Evolutionary conservation across 345 rosid genomes (phyloP).

Genomic region (Eucalyptus viminalis): DNA sequence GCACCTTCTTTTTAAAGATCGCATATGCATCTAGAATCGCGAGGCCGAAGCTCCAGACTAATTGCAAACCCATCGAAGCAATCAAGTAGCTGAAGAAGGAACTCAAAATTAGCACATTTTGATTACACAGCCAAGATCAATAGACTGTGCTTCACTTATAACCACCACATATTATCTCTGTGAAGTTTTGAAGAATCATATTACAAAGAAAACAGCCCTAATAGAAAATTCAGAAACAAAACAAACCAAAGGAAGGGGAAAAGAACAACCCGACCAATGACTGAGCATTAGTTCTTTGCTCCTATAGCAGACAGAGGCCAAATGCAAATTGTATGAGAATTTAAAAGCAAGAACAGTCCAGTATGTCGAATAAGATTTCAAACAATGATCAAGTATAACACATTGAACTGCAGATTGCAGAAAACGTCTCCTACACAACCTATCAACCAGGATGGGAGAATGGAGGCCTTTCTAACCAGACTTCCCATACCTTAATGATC

Average conservation of each 20-base stretch:
- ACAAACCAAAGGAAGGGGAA: background rate
- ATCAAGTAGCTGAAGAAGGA: slow-evolving; percentile 45
- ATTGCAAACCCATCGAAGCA: slow-evolving; percentile 87
- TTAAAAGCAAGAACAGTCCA: background rate
- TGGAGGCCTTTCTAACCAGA: background rate
- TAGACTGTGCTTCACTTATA: background rate
- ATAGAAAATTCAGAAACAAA: background rate
- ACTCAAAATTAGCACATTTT: background rate
- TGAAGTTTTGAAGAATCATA: background rate
- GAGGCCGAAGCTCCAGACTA: slow-evolving; percentile 77
- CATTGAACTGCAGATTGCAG: background rate
- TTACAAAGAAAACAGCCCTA: background rate
- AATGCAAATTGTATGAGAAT: background rate
- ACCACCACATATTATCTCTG: background rate
- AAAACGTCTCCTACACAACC: background rate
- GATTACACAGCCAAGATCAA: background rate
- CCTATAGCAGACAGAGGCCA: background rate
- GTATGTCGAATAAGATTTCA: background rate
- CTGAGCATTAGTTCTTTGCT: background rate
- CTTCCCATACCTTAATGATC: background rate
- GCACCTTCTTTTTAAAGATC: slow-evolving; percentile 39
- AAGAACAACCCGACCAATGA: background rate
- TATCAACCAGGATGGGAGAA: background rate
- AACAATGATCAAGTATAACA: background rate
- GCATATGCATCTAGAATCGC: slow-evolving; percentile 52